Evolutionary conservation across 768 basidiomycete species (phyloP).

Genomic region (Kondoa subrosea): DNA sequence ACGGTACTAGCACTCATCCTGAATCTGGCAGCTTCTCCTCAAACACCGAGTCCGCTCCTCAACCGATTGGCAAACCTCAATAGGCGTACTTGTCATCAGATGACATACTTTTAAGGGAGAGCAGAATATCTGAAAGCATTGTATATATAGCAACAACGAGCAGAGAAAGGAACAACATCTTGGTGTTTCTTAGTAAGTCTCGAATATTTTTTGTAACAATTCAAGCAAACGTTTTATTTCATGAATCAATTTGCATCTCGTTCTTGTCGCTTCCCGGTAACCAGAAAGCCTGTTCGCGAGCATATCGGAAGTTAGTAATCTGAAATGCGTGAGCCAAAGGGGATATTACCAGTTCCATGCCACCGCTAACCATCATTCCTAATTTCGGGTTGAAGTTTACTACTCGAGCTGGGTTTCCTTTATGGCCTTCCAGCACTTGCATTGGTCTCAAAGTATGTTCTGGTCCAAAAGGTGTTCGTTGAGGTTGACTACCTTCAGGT

Average conservation of each 20-base stretch:
- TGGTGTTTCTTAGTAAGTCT: too few relatives aligned
- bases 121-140: too few relatives aligned
- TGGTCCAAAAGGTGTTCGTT: slow-evolving; percentile 25
- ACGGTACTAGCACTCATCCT: background rate
- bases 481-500: slow-evolving; percentile 31
- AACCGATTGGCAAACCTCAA: background rate
- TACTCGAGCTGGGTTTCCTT: slow-evolving; percentile 56
- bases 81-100: too few relatives aligned
- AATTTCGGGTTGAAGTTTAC: slow-evolving; percentile 77
- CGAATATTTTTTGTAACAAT: too few relatives aligned
- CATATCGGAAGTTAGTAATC: background rate
- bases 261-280: background rate
- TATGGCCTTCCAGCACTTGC: slow-evolving; percentile 53
- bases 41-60: background rate
- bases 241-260: background rate
- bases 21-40: background rate
- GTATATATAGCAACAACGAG: too few relatives aligned
- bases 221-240: background rate
- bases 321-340: background rate
- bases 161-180: too few relatives aligned
- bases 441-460: slow-evolving; percentile 43
- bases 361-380: slow-evolving; percentile 73
- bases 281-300: background rate
- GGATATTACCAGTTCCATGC: slow-evolving; percentile 32
- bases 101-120: too few relatives aligned